Percentiles rank a stretch among this genome's conserved stretches.
Evolutionary conservation across 1,139 yeast species (phyloP).

Genomic region (Tardiomyces depauwii): DNA sequence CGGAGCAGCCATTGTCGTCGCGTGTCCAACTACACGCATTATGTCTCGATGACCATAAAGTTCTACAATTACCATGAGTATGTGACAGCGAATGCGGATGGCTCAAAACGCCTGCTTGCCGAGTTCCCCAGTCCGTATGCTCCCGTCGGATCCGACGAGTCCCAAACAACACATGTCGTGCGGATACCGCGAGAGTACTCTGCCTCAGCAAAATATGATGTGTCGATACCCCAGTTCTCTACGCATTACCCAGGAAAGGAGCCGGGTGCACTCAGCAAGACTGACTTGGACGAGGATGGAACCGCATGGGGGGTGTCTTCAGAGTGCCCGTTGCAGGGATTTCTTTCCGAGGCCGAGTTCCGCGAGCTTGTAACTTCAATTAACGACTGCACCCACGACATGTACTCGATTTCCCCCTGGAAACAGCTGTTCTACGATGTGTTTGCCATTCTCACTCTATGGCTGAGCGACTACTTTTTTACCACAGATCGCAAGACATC

Average conservation of each 20-base stretch:
- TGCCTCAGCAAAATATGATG: slow-evolving; percentile 17
- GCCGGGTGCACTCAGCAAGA: slow-evolving; percentile 40
- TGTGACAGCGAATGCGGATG: slow-evolving; percentile 3
- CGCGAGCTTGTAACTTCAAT: slow-evolving; percentile 31
- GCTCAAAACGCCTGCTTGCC: slow-evolving; percentile 28
- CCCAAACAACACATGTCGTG: slow-evolving; percentile 41
- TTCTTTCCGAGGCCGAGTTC: slow-evolving; percentile 36
- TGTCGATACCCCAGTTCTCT: slow-evolving; percentile 47
- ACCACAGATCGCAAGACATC: too few species aligned
- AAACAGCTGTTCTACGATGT: slow-evolving; percentile 10
- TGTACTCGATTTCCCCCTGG: slow-evolving; percentile 29
- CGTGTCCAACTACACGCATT: too few species aligned
- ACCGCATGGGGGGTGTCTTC: slow-evolving; percentile 18
- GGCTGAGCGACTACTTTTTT: too few species aligned
- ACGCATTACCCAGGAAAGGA: slow-evolving; percentile 49
- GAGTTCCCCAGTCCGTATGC: slow-evolving; percentile 55
- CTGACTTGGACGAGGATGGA: slow-evolving; percentile 2
- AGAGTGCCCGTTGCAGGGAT: slow-evolving; percentile 23
- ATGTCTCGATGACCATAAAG: slow-evolving; percentile 3
- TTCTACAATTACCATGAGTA: slow-evolving; percentile 20
- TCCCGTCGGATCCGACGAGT: slow-evolving; percentile 22
- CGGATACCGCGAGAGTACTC: slow-evolving; percentile 47
- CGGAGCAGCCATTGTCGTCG: too few species aligned
- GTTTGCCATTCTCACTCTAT: too few species aligned
- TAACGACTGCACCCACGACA: slow-evolving; percentile 34